Evolutionary conservation across 306 rosid species (phyloP), one percentile per base, ranked within the genome.

Genomic region (Cotoneaster glaucophyllus): DNA sequence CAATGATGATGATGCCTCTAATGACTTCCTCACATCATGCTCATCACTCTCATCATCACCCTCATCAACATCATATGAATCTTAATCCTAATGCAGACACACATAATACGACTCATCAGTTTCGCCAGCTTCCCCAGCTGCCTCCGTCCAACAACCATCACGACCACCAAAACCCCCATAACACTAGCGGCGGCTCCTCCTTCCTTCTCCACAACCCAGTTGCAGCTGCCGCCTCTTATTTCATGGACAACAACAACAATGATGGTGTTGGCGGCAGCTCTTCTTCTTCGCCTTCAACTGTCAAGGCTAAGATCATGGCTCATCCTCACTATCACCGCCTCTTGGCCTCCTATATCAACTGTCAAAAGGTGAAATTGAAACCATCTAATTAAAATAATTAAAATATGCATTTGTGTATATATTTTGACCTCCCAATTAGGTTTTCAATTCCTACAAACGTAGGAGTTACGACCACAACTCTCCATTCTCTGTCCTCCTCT

Each of bases 251-350:
- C 48, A 67, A 69, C 73, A 77, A 56, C 79, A 65, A 54, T 75
- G 75, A 41, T 14, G 54, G 21, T 48, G 54, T 14, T 48, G 54
- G 21, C 74, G 61, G 34, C 58, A 64, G 86, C 77, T 71, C 83
- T 48, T 80, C 87, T 15, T 83, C 82, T 1, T 81, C 85, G 24
- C 81, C 90, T 67, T 77, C 90, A 37, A 63, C 87, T 50, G 77
- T 88, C 31, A 95, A 90, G 85, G 90, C 92, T 9, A 95, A 92
- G 93, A 92, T 95, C 86, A 90, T 92, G 96, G 92, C 92, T 44
- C 99, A 95, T 88, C 97, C 99, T 81, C 97, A 90, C 90, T 95
- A 95, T 84, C 99, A 86, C 50, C 97, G 97, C 29, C 97, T 95
- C 77, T 74, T 95, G 70, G 85, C 89, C 59, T 95, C 99, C 29